Evolutionary conservation across 2,329 filamentous ascomycete genomes (phyloP), one percentile per base, ranked within the genome.

Genomic region (Parastagonospora avenae): DNA sequence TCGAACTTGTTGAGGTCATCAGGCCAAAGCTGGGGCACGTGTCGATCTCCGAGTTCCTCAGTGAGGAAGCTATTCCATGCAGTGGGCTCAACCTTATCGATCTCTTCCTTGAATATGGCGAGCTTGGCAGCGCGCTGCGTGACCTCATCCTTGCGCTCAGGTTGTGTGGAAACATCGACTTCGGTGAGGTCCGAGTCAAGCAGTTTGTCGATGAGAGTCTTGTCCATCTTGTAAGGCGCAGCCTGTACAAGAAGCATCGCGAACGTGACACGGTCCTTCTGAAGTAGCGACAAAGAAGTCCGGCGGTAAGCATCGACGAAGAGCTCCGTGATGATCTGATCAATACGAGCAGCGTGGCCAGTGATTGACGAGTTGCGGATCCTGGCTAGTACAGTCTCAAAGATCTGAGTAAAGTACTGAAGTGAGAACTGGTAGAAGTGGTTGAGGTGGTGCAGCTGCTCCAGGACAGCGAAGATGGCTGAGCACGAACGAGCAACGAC

Each of bases 371-470:
- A 80, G 52, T 85, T 86, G 66, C 88, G 87, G 74, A 95, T 95
- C 51, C 85, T 83, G 62, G 89, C 89, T 33, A 99, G 82, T 7
- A 99, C 94, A 5, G 89, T 86, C 71, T 96, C 90, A 83, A 99
- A 99, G 63, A 99, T 99, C 72, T 97, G 90, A 48, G 96, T 84
- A 77, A 99, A 99, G 77, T 96, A 99, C 74, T 97, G 92, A 52
- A 99, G 82, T 32, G 94, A 99, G 81, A 99, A 99, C 73, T 97
- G 95, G 76, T 99, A 99, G 77, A 97, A 97, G 80, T 97, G 94
- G 74, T 99, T 97, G 73, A 99, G 87, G 71, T 97, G 95, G 75
- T 97, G 93, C 50, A 99, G 84, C 74, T 99, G 93, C 77, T 99
- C 95, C 54, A 99, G 81, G 11, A 99, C 90, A 29, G 95, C 92